Percentiles rank a stretch among this genome's conserved stretches.
Conservation (phyloP, 1,284 basidiomycete species). For the Ganoderma lucidum region DNA sequence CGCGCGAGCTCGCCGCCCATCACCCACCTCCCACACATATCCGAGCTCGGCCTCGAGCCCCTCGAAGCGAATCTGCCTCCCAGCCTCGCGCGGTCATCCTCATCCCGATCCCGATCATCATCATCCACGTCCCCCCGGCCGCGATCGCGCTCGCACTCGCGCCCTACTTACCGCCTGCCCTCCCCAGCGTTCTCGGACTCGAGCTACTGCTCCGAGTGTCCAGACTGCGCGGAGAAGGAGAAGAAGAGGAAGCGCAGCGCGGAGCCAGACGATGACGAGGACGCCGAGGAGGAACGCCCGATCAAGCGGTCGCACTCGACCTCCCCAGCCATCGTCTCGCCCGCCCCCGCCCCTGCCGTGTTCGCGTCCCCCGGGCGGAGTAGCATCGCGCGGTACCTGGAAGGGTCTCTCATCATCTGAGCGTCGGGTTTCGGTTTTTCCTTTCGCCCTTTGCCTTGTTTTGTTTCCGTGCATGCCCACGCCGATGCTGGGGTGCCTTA, state of each 20-base stretch:
- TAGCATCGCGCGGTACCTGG: conserved; percentile 25
- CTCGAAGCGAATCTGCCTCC: conserved; percentile 24
- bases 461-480: background rate
- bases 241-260: conserved; percentile 35
- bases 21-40: conserved; percentile 21
- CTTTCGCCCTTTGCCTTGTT: background rate
- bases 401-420: conserved; percentile 30
- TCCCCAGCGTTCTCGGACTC: conserved; percentile 38
- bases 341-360: conserved; percentile 2
- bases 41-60: conserved; percentile 22
- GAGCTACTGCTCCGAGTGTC: conserved; percentile 43
- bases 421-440: background rate
- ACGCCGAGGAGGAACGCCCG: conserved; percentile 26
- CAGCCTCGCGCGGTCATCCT: conserved; percentile 20
- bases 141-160: conserved; percentile 32
- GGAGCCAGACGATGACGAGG: conserved; percentile 15
- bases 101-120: background rate
- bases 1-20: conserved; percentile 23
- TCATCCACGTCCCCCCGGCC: conserved; percentile 6
- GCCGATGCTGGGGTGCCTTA: background rate
- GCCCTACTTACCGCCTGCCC: conserved; percentile 34
- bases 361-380: conserved; percentile 18
- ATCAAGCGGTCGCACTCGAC: conserved; percentile 35
- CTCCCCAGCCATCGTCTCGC: conserved; percentile 21
- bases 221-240: conserved; percentile 36